phyloP scores from a whole-genome alignment of 1,139 yeast genomes.

The Pichia sp. region DNA sequence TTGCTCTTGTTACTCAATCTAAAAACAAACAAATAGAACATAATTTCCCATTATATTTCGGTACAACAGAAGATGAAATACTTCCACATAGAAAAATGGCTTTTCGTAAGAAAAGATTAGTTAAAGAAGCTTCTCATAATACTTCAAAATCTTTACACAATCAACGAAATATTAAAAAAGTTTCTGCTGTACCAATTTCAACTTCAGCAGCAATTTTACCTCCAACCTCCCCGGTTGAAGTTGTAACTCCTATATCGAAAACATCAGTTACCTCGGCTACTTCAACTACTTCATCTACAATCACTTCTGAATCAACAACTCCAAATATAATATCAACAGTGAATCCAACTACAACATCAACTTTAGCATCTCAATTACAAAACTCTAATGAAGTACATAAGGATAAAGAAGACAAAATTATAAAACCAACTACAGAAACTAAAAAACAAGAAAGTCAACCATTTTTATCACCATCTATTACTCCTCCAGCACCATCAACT shows the following conservation, averaged over 20 bases:
- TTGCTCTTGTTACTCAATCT: constrained; percentile 16
- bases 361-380: neutral
- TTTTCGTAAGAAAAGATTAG: constrained; percentile 19
- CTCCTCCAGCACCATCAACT: neutral
- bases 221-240: neutral
- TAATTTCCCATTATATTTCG: constrained; percentile 27
- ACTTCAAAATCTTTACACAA: constrained; percentile 6
- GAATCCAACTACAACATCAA: neutral
- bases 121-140: constrained; percentile 18
- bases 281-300: no score
- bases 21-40: constrained; percentile 11
- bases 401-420: neutral
- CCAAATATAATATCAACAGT: constrained; percentile 2
- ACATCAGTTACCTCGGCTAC: no score
- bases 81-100: constrained; percentile 20
- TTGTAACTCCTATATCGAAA: neutral
- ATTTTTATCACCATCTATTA: neutral
- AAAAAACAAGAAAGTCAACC: neutral
- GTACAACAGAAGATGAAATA: constrained; percentile 28
- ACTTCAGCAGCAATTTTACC: neutral
- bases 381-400: neutral
- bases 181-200: neutral
- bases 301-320: neutral
- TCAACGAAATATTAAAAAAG: constrained; percentile 2
- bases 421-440: neutral